Evolutionary conservation across 2,329 filamentous ascomycete genomes (phyloP), one percentile per base, ranked within the genome.

Genomic region (Rosellinia necatrix): DNA sequence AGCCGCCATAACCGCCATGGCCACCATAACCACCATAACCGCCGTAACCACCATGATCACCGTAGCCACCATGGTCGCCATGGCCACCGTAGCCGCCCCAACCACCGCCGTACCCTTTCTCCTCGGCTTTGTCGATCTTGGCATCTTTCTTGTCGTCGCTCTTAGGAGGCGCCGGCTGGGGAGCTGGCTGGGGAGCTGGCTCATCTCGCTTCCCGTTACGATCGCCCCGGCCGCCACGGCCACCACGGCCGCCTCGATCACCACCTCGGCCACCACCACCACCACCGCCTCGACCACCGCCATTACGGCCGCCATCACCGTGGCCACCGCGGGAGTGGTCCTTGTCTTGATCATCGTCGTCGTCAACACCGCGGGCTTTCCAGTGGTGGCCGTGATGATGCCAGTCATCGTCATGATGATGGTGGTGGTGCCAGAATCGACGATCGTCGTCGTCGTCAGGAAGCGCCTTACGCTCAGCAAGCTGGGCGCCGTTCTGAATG

Each of bases 391-490:
- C 22, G 10, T 43, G 6, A 29, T 40, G 46, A 25, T 49, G 9
- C 21, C 35, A 35, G 27, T 19, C 6, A 19, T 41, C 5, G 9
- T 42, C n/a, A 13, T 58, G 42, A 17, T 50, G 49, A 3, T 56
- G 49, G 1, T 43, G 32, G 3, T 53, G 38, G 15, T 30, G 21
- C 22, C 9, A 1, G 1, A 8, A 4, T 42, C 21, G 1, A 27
- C 32, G n/a, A 1, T 43, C 41, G 3, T 42, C 24, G 15, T 59
- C 44, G 38, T 40, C n/a, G 32, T 34, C 41, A 12, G 48, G 38
- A 5, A 21, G 29, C 27, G 49, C 32, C 10, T 50, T 43, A 12
- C 43, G 52, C 49, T 49, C 34, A n/a, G 34, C 41, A 19, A 60
- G 19, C 21, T 34, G 12, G 30, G 40, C 44, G 3, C 8, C 43